Conservation (phyloP, 495 filamentous ascomycete species). For the Penicillium lividum region DNA sequence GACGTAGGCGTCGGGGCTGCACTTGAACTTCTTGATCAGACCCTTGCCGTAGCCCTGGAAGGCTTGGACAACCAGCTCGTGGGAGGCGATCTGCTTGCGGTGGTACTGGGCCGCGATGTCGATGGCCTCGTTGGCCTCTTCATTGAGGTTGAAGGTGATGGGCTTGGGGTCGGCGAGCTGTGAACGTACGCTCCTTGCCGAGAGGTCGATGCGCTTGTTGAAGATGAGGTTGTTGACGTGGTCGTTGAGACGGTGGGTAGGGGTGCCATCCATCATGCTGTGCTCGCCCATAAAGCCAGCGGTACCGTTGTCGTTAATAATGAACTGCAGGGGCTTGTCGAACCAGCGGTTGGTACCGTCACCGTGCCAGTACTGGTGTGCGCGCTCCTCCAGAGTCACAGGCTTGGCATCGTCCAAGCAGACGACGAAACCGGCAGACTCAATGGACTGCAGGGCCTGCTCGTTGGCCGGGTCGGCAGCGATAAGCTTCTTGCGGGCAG, state of each 20-base stretch:
- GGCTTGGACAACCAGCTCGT: constrained; percentile 90
- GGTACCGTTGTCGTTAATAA: constrained; percentile 96
- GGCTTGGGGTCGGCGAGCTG: constrained; percentile 77
- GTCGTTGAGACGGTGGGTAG: constrained; percentile 95
- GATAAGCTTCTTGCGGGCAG: constrained; percentile 76
- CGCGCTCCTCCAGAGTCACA: constrained; percentile 92
- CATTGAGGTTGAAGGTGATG: constrained; percentile 75
- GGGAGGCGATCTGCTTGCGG: constrained; percentile 72
- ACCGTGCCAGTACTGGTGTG: constrained; percentile 97
- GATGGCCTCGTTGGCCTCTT: constrained; percentile 71
- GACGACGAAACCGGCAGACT: constrained; percentile 88
- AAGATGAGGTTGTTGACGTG: constrained; percentile 87
- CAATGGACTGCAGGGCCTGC: constrained; percentile 73
- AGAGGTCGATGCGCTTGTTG: constrained; percentile 86
- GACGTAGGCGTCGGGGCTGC: constrained; percentile 95
- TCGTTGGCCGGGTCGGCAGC: constrained; percentile 74
- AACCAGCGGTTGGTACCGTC: constrained; percentile 96
- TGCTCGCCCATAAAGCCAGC: constrained; percentile 98
- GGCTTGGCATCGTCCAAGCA: constrained; percentile 93
- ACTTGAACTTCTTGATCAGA: constrained; percentile 99
- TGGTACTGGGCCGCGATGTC: constrained; percentile 76
- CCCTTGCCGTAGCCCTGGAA: constrained; percentile 99
- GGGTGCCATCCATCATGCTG: constrained; percentile 99
- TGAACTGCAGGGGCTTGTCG: constrained; percentile 98
- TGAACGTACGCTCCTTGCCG: constrained; percentile 71